phyloP scores from a whole-genome alignment of 2,329 filamentous ascomycete species.

The Fusarium luffae region DNA sequence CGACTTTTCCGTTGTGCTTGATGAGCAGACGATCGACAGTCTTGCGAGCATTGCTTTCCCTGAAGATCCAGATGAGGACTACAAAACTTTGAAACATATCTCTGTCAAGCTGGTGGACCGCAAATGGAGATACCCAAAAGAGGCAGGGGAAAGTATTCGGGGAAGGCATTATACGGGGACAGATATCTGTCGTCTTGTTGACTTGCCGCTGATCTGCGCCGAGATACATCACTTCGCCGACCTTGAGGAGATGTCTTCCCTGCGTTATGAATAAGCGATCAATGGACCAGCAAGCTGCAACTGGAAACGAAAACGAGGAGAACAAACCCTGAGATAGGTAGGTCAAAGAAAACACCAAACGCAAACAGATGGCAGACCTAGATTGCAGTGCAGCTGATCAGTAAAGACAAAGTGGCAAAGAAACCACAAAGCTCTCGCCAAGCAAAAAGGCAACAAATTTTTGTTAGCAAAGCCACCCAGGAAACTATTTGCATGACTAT shows the following conservation, averaged over 20 bases:
- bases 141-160: not conserved
- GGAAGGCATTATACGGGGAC: constrained; percentile 8
- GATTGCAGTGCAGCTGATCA: not conserved
- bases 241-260: constrained; percentile 9
- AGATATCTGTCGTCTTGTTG: constrained; percentile 12
- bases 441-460: not conserved
- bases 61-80: not conserved
- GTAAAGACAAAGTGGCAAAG: not conserved
- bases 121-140: constrained; percentile 10
- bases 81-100: not conserved
- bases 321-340: not conserved
- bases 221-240: not conserved
- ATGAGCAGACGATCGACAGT: not conserved
- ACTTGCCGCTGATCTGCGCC: constrained; percentile 9
- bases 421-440: not conserved
- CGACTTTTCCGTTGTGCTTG: constrained; percentile 6
- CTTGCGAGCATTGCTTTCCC: not conserved
- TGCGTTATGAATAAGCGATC: not conserved
- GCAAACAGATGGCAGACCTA: not conserved
- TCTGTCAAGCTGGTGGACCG: constrained; percentile 9
- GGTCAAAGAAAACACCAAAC: not conserved
- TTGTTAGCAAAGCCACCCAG: not conserved
- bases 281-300: too few species aligned
- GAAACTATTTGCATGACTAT: not conserved
- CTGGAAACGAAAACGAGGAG: too few species aligned